phyloP scores from a whole-genome alignment of 192 early-diverging fungal species.

The Coemansia sp. region DNA sequence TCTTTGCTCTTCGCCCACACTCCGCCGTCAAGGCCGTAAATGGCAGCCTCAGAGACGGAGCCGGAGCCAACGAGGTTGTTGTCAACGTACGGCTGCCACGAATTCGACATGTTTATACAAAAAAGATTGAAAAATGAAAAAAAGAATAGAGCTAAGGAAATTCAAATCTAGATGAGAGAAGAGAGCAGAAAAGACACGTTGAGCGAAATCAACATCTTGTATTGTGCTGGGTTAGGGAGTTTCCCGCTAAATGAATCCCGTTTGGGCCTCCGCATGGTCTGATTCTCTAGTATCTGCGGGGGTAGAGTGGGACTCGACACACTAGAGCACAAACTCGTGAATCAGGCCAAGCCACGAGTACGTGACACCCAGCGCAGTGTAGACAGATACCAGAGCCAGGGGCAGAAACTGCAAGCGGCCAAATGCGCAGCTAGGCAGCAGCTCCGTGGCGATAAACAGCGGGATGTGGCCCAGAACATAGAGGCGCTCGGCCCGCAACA shows the following conservation, averaged over 20 bases:
- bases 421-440: constrained; percentile 24
- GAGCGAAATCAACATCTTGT: background rate
- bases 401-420: constrained; percentile 72
- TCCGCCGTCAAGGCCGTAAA: constrained; percentile 75
- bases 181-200: constrained; percentile 4
- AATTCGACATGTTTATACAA: constrained; percentile 55
- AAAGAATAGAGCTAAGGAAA: constrained; percentile 1
- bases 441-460: constrained; percentile 33
- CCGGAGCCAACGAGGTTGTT: constrained; percentile 71
- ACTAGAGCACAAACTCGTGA: constrained; percentile 19
- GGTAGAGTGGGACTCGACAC: background rate
- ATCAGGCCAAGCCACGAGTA: constrained; percentile 66
- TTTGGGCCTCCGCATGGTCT: background rate
- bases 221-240: constrained; percentile 9
- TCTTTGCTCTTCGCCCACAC: constrained; percentile 75
- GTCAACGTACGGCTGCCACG: constrained; percentile 84
- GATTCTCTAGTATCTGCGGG: background rate
- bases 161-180: constrained; percentile 18
- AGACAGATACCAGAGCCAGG: constrained; percentile 75
- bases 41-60: constrained; percentile 72
- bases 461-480: constrained; percentile 29
- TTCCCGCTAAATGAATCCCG: background rate
- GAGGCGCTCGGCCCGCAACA: constrained; percentile 19
- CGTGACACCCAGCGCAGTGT: constrained; percentile 69
- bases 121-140: background rate